Evolutionary conservation across 257 asterid species (phyloP).

Genomic region (Oldenlandia corymbosa): DNA sequence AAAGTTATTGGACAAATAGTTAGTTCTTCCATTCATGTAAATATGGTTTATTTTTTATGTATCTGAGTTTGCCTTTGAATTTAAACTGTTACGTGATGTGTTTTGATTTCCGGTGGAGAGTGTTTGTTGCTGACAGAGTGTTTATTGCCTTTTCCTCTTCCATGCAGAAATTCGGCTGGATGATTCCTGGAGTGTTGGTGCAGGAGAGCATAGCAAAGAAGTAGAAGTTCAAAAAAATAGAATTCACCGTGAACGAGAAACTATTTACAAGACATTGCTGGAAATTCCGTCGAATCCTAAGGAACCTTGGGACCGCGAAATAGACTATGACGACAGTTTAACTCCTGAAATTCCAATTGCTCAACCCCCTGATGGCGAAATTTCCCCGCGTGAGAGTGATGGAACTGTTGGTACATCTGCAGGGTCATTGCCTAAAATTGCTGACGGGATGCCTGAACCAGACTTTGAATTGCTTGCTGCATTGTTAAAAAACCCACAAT

Average conservation of each 20-base stretch:
- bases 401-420: constrained; percentile 27
- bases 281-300: constrained; percentile 79
- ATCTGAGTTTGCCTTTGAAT: background rate
- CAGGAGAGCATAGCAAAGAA: constrained; percentile 80
- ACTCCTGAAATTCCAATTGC: constrained; percentile 71
- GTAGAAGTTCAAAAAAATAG: constrained; percentile 79
- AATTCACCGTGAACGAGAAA: constrained; percentile 74
- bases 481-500: constrained; percentile 73
- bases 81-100: too few relatives aligned
- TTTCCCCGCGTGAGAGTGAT: constrained; percentile 15
- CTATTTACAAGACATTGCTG: constrained; percentile 46
- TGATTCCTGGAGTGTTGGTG: constrained; percentile 54
- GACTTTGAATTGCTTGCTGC: constrained; percentile 87
- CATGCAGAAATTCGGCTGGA: constrained; percentile 45
- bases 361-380: constrained; percentile 71
- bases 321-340: constrained; percentile 81
- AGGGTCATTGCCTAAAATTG: constrained; percentile 34
- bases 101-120: background rate
- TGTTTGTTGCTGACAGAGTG: background rate
- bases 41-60: background rate
- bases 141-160: constrained; percentile 15
- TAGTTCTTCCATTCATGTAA: background rate
- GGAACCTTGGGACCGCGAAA: constrained; percentile 98
- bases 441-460: constrained; percentile 50
- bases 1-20: background rate